A percentile compares a stretch with the other conserved stretches of the same genome.
phyloP scores from a whole-genome alignment of 306 rosid species.

The Purshia tridentata region DNA sequence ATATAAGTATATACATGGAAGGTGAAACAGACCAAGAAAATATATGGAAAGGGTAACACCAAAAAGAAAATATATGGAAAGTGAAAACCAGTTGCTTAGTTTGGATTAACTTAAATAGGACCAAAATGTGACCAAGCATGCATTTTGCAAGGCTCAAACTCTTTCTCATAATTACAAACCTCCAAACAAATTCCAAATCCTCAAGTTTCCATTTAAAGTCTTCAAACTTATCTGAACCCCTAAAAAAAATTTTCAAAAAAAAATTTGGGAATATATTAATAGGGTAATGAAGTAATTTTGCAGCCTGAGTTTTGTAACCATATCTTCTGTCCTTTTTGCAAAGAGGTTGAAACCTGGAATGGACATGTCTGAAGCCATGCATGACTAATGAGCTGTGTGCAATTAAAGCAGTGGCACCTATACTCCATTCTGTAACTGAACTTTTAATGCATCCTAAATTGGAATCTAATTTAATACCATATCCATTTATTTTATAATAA shows the following conservation, averaged over 20 bases:
- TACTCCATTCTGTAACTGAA: conserved; percentile 17
- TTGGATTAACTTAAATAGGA: background rate
- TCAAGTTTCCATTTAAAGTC: background rate
- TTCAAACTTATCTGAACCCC: no score
- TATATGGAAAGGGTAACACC: background rate
- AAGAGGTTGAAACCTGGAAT: conserved; percentile 24
- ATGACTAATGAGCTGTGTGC: conserved; percentile 7
- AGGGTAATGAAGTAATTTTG: conserved; percentile 22
- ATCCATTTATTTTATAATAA: conserved; percentile 12
- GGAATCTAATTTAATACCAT: conserved; percentile 22
- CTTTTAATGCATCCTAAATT: conserved; percentile 22
- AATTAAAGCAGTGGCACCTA: conserved; percentile 17
- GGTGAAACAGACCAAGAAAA: no score
- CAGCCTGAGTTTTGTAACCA: conserved; percentile 12
- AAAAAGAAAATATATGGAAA: background rate
- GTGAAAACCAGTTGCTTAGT: background rate
- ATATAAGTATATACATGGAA: no score
- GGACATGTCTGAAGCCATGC: conserved; percentile 20
- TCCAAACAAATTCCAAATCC: background rate
- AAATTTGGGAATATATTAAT: background rate
- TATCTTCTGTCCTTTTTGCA: conserved; percentile 20
- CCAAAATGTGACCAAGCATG: conserved; percentile 10
- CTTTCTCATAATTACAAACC: conserved; percentile 4
- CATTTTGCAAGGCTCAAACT: background rate
- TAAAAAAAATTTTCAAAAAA: background rate